phyloP scores from a whole-genome alignment of 1,284 basidiomycete species.

The Butyriboletus appendiculatus region DNA sequence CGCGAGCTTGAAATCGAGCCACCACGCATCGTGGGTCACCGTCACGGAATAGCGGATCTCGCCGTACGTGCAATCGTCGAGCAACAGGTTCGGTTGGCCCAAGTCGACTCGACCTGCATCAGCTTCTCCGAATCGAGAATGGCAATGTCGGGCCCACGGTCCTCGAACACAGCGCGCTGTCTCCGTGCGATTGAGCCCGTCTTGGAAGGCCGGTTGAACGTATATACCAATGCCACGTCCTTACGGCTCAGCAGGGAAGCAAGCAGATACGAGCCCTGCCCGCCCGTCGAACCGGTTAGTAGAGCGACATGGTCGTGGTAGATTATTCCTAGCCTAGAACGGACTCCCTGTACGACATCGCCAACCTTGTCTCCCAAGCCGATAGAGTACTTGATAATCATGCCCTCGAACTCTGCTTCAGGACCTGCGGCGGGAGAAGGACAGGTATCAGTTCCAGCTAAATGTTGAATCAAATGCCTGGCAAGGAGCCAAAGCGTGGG shows the following conservation, averaged over 20 bases:
- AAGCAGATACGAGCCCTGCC: conserved; percentile 28
- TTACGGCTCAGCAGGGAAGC: conserved; percentile 16
- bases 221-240: conserved; percentile 30
- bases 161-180: conserved; percentile 31
- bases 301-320: background rate
- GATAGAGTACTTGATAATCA: conserved; percentile 27
- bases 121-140: conserved; percentile 22
- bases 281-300: background rate
- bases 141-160: too few species aligned
- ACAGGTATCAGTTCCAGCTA: too few species aligned
- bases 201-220: conserved; percentile 32
- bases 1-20: too few species aligned
- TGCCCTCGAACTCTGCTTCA: conserved; percentile 23
- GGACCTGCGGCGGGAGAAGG: background rate
- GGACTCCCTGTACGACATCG: background rate
- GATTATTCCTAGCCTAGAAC: too few species aligned
- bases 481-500: background rate
- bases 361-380: background rate
- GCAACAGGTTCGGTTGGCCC: too few species aligned
- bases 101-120: conserved; percentile 27
- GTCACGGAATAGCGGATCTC: too few species aligned
- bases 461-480: background rate
- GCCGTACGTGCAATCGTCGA: too few species aligned
- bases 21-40: too few species aligned
- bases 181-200: conserved; percentile 16